A percentile compares a stretch with the other conserved stretches of the same genome.
Conservation (phyloP, 202 grass and related monocot genomes). For the Alloteropsis angusta region DNA sequence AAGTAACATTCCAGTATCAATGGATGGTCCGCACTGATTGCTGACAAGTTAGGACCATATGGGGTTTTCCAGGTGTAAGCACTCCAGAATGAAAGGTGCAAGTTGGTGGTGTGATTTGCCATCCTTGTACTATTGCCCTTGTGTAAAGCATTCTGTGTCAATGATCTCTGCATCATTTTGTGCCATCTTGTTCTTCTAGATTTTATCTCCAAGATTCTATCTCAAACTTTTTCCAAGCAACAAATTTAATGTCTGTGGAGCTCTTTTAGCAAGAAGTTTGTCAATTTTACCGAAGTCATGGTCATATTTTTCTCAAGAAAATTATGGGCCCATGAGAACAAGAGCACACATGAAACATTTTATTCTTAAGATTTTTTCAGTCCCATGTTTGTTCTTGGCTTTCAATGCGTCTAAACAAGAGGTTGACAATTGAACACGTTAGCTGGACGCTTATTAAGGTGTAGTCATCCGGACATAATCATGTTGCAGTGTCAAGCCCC, state of each 20-base stretch:
- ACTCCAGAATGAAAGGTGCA: conserved; percentile 25
- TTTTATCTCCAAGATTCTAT: background rate
- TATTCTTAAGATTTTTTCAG: background rate
- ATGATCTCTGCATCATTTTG: background rate
- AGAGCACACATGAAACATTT: background rate
- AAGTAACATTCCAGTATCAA: conserved; percentile 19
- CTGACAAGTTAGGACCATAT: conserved; percentile 20
- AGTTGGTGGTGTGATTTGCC: conserved; percentile 31
- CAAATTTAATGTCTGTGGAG: background rate
- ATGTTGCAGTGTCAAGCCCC: background rate
- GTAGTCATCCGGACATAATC: conserved; percentile 6
- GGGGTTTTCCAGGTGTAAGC: conserved; percentile 26
- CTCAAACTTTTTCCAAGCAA: background rate
- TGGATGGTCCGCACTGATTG: conserved; percentile 25
- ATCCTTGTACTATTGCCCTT: conserved; percentile 2
- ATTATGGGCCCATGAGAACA: background rate
- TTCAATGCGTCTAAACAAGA: conserved; percentile 5
- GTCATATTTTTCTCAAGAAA: background rate
- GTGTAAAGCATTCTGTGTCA: conserved; percentile 28
- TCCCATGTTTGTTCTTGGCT: conserved; percentile 4
- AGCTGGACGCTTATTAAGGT: background rate
- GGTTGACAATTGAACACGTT: conserved; percentile 33
- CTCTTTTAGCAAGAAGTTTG: background rate
- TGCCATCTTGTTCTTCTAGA: conserved; percentile 2
- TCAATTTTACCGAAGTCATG: background rate